Evolutionary conservation across 345 rosid genomes (phyloP).

Genomic region (Acer negundo): DNA sequence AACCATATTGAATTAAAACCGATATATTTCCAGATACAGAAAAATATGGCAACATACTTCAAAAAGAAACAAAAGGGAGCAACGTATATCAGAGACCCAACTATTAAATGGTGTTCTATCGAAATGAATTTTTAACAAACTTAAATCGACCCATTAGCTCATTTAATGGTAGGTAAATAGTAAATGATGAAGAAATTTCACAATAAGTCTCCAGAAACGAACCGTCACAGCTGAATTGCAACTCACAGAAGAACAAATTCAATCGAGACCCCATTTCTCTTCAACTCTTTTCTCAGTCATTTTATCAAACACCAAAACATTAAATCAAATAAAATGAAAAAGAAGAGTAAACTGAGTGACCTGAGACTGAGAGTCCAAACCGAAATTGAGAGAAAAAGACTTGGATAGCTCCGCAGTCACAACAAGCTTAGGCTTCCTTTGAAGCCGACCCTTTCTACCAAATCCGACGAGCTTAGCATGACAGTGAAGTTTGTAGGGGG

Average conservation of each 20-base stretch:
- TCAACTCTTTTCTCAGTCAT: conserved; percentile 19
- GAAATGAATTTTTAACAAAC: neutral
- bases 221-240: neutral
- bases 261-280: neutral
- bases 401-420: conserved; percentile 64
- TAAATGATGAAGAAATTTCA: neutral
- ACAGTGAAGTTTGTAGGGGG: conserved; percentile 29
- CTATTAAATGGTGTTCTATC: neutral
- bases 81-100: neutral
- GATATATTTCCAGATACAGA: neutral
- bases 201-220: neutral
- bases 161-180: neutral
- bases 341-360: conserved; percentile 41
- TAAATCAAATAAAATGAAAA: neutral
- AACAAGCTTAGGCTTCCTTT: conserved; percentile 46
- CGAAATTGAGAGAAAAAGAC: conserved; percentile 54
- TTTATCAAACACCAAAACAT: conserved; percentile 22
- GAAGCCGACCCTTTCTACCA: conserved; percentile 38
- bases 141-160: neutral
- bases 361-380: conserved; percentile 90
- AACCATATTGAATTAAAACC: neutral
- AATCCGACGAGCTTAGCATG: conserved; percentile 31
- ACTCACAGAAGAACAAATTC: neutral
- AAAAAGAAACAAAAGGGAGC: neutral
- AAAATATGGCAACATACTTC: neutral